phyloP scores from a whole-genome alignment of 2,329 filamentous ascomycete genomes.

The Drechslerella dactyloides region DNA sequence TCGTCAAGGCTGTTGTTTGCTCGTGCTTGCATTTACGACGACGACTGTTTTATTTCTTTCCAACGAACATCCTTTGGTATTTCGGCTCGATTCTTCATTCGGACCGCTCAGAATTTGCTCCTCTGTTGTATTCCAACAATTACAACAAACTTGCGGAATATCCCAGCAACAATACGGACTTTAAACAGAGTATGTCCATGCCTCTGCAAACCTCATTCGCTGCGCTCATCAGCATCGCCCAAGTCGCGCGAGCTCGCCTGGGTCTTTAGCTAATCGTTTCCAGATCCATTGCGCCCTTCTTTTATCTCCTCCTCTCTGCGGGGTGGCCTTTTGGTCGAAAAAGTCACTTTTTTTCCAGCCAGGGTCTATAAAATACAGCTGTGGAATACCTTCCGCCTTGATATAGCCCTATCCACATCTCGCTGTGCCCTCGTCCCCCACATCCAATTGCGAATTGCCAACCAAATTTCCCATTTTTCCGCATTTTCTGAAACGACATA shows the following conservation, averaged over 20 bases:
- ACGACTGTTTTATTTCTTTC: background rate
- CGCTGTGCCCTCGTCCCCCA: background rate
- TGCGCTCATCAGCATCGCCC: background rate
- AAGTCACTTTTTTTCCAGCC: background rate
- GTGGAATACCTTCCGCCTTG: background rate
- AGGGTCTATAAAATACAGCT: background rate
- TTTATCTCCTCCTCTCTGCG: background rate
- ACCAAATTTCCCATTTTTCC: background rate
- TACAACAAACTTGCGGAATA: too few species aligned
- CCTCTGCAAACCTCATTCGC: background rate
- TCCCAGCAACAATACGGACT: too few species aligned
- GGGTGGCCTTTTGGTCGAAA: background rate
- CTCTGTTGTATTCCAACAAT: too few species aligned
- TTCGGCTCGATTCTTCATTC: too few species aligned
- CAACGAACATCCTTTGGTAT: too few species aligned
- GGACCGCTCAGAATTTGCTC: too few species aligned
- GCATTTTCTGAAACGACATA: slow-evolving; percentile 17
- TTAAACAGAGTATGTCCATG: background rate
- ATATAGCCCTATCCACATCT: background rate
- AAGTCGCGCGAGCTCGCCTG: background rate
- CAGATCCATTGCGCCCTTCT: background rate
- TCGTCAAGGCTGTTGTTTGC: background rate
- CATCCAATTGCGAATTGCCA: slow-evolving; percentile 3
- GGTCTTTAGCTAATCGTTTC: slow-evolving; percentile 1
- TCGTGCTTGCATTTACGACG: too few species aligned